Percentiles rank a stretch among this genome's conserved stretches.
These are phyloP conservation scores for Cladosporium oxysporum DNA, from an alignment of 2,329 filamentous ascomycete genomes.

Conservation along the genomic window DNA sequence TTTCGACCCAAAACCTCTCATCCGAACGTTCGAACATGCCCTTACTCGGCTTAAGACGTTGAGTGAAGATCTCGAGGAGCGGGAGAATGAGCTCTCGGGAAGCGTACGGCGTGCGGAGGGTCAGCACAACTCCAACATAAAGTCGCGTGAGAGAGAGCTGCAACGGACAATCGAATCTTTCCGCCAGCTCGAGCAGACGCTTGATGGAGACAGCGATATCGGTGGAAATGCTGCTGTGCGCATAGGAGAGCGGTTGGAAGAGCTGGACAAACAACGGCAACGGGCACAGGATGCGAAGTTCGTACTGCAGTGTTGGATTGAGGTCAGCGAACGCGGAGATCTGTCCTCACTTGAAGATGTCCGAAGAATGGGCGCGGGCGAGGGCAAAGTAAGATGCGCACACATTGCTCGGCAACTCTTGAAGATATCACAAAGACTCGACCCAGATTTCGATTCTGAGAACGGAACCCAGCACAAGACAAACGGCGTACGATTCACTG, in stretches of 20 bases:
- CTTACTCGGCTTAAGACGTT: conserved; percentile 69
- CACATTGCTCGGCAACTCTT: conserved; percentile 91
- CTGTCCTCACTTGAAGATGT: conserved; percentile 87
- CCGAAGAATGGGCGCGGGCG: conserved; percentile 77
- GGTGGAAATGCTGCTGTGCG: conserved; percentile 91
- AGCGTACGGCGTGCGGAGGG: conserved; percentile 88
- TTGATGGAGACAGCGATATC: conserved; percentile 59
- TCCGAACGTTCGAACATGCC: conserved; percentile 85
- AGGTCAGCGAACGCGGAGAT: conserved; percentile 87
- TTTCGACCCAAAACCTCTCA: conserved; percentile 96
- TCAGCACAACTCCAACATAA: conserved; percentile 88
- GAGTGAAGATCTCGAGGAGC: conserved; percentile 81
- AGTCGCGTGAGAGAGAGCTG: conserved; percentile 82
- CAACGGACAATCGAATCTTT: conserved; percentile 92
- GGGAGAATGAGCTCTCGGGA: conserved; percentile 86
- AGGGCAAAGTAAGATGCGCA: conserved; percentile 91
- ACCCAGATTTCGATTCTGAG: conserved; percentile 58
- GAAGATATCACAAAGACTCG: conserved; percentile 88
- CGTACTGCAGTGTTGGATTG: conserved; percentile 93
- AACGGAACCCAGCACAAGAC: conserved; percentile 31
- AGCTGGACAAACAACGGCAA: conserved; percentile 87
- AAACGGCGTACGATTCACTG: conserved; percentile 33
- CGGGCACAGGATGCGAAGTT: conserved; percentile 92
- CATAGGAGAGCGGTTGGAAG: conserved; percentile 90
- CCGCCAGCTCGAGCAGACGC: conserved; percentile 79